Base-by-base conservation (phyloP, 2,329 filamentous ascomycete species). In the Colletotrichum sp. region DNA sequence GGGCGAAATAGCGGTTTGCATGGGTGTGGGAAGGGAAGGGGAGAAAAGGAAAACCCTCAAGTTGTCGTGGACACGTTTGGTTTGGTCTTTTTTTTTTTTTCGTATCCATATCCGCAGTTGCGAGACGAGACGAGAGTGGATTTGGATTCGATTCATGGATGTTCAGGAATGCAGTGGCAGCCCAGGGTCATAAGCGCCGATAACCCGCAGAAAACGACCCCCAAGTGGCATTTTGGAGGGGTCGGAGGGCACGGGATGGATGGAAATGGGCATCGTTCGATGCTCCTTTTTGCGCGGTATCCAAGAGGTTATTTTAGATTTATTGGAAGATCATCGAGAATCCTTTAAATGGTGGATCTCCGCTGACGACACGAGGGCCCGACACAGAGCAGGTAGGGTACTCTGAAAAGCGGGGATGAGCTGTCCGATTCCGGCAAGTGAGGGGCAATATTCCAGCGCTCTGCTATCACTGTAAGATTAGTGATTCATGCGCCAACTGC, bases 251-350 rank as follows among this genome's bases (percentile, higher is more conserved):
- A 60, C 26, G 70, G 70, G 55, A 64, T 28, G 55, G 44, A 65
- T n/a, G 39, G 39, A 49, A 73, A 76, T 69, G 64, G 32, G 26
- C 64, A 69, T 73, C 69, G 59, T 73, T 76, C 57, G 55, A 69
- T 39, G 28, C 39, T 76, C 44, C 32, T 60, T 72, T 64, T 64
- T 44, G 44, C 39, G 34, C 44, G 57, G 26, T 64, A 39, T 73
- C 73, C 70, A 73, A 72, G 69, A 69, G 63, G 70, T 69, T 73
- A 76, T 73, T 69, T 65, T 76, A 52, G 64, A 73, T 69, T 73
- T 72, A 76, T 76, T 76, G 70, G 69, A 60, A 72, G 57, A 76
- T 76, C 73, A 76, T 52, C 70, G 73, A 69, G 49, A 66, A 76
- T 49, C 73, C 28, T 57, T 68, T 62, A 64, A 52, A 63, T 21